Evolutionary conservation across 768 basidiomycete species (phyloP).

Genomic region (Lactarius sp.): DNA sequence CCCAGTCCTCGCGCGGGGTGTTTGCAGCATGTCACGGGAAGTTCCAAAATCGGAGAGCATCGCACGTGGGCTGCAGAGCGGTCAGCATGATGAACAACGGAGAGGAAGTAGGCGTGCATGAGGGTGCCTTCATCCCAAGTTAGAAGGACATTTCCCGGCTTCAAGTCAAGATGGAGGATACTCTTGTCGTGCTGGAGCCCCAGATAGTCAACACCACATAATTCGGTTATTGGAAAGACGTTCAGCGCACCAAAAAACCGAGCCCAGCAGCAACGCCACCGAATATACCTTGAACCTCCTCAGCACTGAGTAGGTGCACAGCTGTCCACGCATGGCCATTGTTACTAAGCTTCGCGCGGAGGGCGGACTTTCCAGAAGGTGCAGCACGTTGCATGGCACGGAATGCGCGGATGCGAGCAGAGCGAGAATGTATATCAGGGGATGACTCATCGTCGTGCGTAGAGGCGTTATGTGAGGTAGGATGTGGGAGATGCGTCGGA

Average conservation of each 20-base stretch:
- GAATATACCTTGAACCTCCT: slow-evolving; percentile 79
- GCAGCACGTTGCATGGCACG: slow-evolving; percentile 61
- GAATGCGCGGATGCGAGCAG: slow-evolving; percentile 72
- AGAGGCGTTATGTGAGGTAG: slow-evolving; percentile 42
- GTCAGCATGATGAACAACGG: background rate
- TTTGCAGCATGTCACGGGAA: slow-evolving; percentile 82
- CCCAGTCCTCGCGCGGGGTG: slow-evolving; percentile 68
- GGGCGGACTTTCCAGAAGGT: slow-evolving; percentile 57
- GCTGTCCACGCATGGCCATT: slow-evolving; percentile 52
- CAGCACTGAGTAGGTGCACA: slow-evolving; percentile 78
- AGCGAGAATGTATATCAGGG: slow-evolving; percentile 43
- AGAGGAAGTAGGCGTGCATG: slow-evolving; percentile 47
- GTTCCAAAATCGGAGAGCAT: slow-evolving; percentile 97
- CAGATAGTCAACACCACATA: background rate
- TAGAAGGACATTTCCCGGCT: slow-evolving; percentile 88
- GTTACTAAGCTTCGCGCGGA: slow-evolving; percentile 47
- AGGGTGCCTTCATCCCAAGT: slow-evolving; percentile 86
- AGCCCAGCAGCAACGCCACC: slow-evolving; percentile 83
- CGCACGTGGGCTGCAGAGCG: slow-evolving; percentile 66
- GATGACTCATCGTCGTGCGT: slow-evolving; percentile 29
- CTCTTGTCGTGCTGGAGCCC: slow-evolving; percentile 63
- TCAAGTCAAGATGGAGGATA: slow-evolving; percentile 89
- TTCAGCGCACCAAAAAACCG: slow-evolving; percentile 68
- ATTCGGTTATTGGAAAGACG: no score
- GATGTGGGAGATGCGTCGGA: slow-evolving; percentile 27